These are phyloP conservation scores for Marchantia paleacea DNA, from an alignment of 225 moss, liverwort and hornwort species.

Conservation along the genomic window DNA sequence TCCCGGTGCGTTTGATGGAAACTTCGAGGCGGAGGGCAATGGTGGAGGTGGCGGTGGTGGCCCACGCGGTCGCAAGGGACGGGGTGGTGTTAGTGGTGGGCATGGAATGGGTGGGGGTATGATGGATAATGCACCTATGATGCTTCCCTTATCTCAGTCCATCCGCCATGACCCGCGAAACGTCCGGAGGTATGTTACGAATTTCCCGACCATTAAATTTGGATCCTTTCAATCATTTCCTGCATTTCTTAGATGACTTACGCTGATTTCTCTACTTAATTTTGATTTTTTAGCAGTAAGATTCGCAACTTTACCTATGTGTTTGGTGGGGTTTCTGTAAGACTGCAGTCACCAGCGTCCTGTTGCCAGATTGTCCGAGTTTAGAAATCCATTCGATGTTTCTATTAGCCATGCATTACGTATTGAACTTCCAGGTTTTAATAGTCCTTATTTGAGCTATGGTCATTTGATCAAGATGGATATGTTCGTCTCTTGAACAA, in stretches of 20 bases:
- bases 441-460: constrained; percentile 4
- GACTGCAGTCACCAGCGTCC: constrained; percentile 4
- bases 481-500: neutral
- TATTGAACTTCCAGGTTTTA: neutral
- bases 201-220: neutral
- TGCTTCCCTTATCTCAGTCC: constrained; percentile 70
- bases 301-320: neutral
- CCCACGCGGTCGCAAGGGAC: constrained; percentile 69
- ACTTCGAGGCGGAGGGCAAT: constrained; percentile 79
- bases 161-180: constrained; percentile 90
- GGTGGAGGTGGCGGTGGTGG: constrained; percentile 55
- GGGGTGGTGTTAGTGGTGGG: constrained; percentile 55
- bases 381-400: neutral
- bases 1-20: constrained; percentile 77
- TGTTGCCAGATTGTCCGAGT: constrained; percentile 2
- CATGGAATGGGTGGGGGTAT: constrained; percentile 84
- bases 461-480: neutral
- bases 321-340: neutral
- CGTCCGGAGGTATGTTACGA: constrained; percentile 68
- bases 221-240: neutral
- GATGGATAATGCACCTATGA: constrained; percentile 86
- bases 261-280: too few species aligned
- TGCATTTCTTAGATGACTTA: neutral
- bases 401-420: neutral
- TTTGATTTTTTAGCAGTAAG: too few species aligned